Conservation (phyloP, 2,329 filamentous ascomycete species). For the Clonostachys rosea region DNA sequence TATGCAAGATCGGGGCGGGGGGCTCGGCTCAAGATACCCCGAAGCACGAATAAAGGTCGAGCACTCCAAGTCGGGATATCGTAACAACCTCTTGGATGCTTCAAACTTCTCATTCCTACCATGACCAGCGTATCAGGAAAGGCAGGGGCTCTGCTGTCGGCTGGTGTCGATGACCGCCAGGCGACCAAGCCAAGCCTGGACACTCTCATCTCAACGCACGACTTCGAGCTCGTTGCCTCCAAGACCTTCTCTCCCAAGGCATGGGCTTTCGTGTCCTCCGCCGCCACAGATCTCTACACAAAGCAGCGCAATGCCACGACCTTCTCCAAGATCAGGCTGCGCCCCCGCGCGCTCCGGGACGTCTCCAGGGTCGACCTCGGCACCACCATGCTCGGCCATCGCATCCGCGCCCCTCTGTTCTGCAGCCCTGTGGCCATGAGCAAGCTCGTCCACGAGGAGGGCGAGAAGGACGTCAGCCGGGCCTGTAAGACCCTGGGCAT, state of each 20-base stretch:
- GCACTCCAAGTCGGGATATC: too few species aligned
- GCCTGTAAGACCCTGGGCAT: conserved; percentile 46
- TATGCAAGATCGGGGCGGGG: too few species aligned
- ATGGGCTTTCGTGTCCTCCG: conserved; percentile 67
- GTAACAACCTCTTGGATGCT: too few species aligned
- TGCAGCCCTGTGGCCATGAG: conserved; percentile 62
- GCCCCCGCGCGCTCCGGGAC: conserved; percentile 52
- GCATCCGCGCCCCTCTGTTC: conserved; percentile 53
- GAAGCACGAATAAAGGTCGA: too few species aligned
- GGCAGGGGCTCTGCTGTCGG: too few species aligned
- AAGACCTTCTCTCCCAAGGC: conserved; percentile 54
- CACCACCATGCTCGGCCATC: conserved; percentile 49
- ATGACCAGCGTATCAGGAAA: neutral
- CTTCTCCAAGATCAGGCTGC: conserved; percentile 52
- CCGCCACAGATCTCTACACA: conserved; percentile 57
- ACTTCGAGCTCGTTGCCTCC: conserved; percentile 55
- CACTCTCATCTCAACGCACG: conserved; percentile 29
- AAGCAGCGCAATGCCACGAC: conserved; percentile 48
- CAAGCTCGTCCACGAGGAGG: conserved; percentile 56
- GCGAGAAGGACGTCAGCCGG: conserved; percentile 53
- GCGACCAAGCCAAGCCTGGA: conserved; percentile 4
- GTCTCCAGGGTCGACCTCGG: conserved; percentile 45
- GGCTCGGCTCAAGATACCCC: too few species aligned
- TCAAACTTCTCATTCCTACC: neutral
- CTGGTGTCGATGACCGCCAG: neutral